phyloP scores from a whole-genome alignment of 805 yeast species.

The Candida yuanshanica region DNA sequence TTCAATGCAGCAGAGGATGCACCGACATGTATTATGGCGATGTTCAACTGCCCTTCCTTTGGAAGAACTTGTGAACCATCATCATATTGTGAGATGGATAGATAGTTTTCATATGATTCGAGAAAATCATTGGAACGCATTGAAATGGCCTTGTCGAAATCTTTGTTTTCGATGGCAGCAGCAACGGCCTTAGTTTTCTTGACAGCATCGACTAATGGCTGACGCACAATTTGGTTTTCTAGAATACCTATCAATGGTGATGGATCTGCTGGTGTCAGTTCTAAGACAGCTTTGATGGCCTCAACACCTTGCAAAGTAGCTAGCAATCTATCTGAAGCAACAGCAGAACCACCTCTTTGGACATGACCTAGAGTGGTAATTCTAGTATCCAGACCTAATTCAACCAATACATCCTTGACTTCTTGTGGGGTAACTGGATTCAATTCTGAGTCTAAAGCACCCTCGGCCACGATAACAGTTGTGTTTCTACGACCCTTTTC shows the following conservation, averaged over 20 bases:
- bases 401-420: slow-evolving; percentile 78
- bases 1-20: slow-evolving; percentile 98
- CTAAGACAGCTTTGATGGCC: slow-evolving; percentile 90
- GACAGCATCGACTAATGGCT: slow-evolving; percentile 87
- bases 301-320: slow-evolving; percentile 98
- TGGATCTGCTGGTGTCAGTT: slow-evolving; percentile 83
- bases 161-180: slow-evolving; percentile 68
- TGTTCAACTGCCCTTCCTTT: slow-evolving; percentile 52
- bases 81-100: slow-evolving; percentile 62
- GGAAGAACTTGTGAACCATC: slow-evolving; percentile 60
- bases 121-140: slow-evolving; percentile 84
- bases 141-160: slow-evolving; percentile 81
- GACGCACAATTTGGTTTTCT: slow-evolving; percentile 82
- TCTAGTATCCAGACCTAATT: slow-evolving; percentile 88
- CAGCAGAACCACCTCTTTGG: slow-evolving; percentile 98
- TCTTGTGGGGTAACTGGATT: slow-evolving; percentile 74
- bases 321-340: slow-evolving; percentile 84
- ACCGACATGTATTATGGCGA: slow-evolving; percentile 89
- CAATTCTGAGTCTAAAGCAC: slow-evolving; percentile 82
- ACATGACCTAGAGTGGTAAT: slow-evolving; percentile 96
- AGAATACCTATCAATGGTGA: slow-evolving; percentile 90
- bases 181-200: slow-evolving; percentile 86
- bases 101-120: slow-evolving; percentile 69
- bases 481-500: slow-evolving; percentile 87
- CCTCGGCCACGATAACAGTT: slow-evolving; percentile 96